These are phyloP conservation scores for Ustilago trichophora DNA, from an alignment of 1,284 basidiomycete species.

Conservation along the genomic window DNA sequence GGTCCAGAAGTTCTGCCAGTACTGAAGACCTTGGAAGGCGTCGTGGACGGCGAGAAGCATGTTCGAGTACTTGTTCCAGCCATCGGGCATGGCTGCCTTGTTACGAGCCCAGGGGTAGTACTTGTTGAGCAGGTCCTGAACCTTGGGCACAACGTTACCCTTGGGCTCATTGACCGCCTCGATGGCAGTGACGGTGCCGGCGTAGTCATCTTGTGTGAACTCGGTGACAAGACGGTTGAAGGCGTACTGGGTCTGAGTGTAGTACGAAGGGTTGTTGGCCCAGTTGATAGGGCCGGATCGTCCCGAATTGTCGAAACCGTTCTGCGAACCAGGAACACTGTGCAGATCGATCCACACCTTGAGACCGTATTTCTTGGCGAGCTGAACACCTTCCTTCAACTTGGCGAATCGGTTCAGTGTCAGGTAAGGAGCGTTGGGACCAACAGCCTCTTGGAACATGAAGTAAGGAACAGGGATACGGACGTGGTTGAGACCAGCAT, in stretches of 20 bases:
- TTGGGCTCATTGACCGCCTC: conserved; percentile 63
- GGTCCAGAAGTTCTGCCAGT: conserved; percentile 73
- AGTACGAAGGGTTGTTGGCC: conserved; percentile 76
- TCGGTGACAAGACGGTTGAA: conserved; percentile 71
- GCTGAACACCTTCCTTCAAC: conserved; percentile 74
- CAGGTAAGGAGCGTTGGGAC: conserved; percentile 83
- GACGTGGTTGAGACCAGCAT: conserved; percentile 73
- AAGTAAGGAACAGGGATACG: conserved; percentile 84
- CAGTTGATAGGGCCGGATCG: conserved; percentile 76
- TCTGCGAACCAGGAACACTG: conserved; percentile 68
- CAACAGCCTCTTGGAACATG: conserved; percentile 83
- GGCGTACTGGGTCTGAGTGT: conserved; percentile 77
- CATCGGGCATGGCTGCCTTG: conserved; percentile 49
- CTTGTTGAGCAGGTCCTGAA: conserved; percentile 40
- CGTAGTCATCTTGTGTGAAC: conserved; percentile 51
- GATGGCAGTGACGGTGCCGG: conserved; percentile 55
- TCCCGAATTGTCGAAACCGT: conserved; percentile 72
- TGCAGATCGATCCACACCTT: conserved; percentile 82
- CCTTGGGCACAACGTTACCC: conserved; percentile 30
- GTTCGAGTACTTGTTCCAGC: conserved; percentile 40
- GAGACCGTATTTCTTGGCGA: conserved; percentile 79
- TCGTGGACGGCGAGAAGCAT: conserved; percentile 76
- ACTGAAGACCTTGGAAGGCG: conserved; percentile 76
- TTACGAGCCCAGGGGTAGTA: conserved; percentile 55
- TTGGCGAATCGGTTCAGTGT: conserved; percentile 77